Conservation (phyloP, 208 protist genomes). For the Crithidia bombi region DNA sequence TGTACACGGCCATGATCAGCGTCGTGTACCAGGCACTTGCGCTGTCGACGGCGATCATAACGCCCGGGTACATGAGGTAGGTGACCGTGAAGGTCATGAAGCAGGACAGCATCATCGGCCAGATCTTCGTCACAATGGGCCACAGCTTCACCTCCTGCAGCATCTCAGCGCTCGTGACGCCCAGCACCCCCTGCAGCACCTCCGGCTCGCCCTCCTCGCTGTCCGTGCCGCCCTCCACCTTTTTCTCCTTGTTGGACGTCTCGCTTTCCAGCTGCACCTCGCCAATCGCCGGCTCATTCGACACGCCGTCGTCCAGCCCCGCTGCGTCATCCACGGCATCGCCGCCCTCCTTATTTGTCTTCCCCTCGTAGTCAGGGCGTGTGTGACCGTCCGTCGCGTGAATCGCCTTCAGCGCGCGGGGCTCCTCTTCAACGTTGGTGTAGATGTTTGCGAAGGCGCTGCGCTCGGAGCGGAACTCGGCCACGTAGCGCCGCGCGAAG, state of each 20-base stretch:
- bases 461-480: conserved; percentile 56
- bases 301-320: not conserved
- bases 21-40: conserved; percentile 73
- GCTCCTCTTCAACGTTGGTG: conserved; percentile 20
- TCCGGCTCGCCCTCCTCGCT: conserved; percentile 12
- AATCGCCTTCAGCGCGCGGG: not conserved
- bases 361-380: conserved; percentile 1
- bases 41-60: conserved; percentile 62
- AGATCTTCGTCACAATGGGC: conserved; percentile 72
- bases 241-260: conserved; percentile 2
- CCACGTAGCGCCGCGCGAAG: conserved; percentile 56
- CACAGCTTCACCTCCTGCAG: conserved; percentile 46
- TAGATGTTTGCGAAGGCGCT: conserved; percentile 37
- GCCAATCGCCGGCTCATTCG: conserved; percentile 21
- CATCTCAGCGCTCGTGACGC: conserved; percentile 37
- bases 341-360: not conserved
- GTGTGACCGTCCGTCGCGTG: not conserved
- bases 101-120: conserved; percentile 79
- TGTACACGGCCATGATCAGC: conserved; percentile 70
- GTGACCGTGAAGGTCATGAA: conserved; percentile 71
- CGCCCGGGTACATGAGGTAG: conserved; percentile 80
- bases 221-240: conserved; percentile 13
- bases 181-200: conserved; percentile 10
- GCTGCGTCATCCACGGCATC: not conserved
- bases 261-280: conserved; percentile 20